Percentiles rank a stretch among this genome's conserved stretches.
Conservation (phyloP, 148 eudicot species). For the Heliosperma pusillum region DNA sequence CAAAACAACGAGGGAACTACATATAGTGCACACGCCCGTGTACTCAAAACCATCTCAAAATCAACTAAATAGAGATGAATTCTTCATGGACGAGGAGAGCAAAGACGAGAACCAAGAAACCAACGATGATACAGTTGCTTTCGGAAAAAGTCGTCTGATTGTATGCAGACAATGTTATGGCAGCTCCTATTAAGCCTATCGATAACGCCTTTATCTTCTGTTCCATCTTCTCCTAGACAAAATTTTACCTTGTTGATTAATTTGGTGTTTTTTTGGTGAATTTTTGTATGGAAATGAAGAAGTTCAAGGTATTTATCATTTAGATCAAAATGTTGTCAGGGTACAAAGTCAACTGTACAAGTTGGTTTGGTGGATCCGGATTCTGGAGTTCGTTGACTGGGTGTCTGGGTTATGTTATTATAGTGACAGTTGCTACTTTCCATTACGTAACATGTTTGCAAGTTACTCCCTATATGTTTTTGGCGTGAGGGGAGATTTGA, state of each 20-base stretch:
- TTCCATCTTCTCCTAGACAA: slow-evolving; percentile 31
- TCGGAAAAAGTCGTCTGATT: slow-evolving; percentile 52
- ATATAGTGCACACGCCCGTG: neutral
- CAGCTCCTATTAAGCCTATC: slow-evolving; percentile 57
- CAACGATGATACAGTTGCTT: slow-evolving; percentile 35
- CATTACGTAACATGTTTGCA: neutral
- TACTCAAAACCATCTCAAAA: neutral
- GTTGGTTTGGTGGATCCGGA: too few relatives aligned
- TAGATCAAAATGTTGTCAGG: neutral
- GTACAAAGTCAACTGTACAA: slow-evolving; percentile 23
- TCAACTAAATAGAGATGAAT: slow-evolving; percentile 27
- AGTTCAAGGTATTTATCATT: neutral
- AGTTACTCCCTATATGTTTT: slow-evolving; percentile 17
- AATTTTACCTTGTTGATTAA: neutral
- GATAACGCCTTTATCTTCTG: slow-evolving; percentile 45
- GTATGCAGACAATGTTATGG: slow-evolving; percentile 60
- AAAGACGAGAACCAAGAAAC: slow-evolving; percentile 38
- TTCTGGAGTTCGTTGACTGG: too few relatives aligned
- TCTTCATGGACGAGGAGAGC: slow-evolving; percentile 36
- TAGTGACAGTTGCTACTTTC: neutral
- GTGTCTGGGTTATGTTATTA: too few relatives aligned
- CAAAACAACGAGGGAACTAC: neutral
- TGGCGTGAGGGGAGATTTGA: too few relatives aligned
- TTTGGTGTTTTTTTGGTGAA: neutral
- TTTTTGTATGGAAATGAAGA: neutral